Evolutionary conservation across 495 filamentous ascomycete genomes (phyloP).

Genomic region (Hypoxylon fuscum): DNA sequence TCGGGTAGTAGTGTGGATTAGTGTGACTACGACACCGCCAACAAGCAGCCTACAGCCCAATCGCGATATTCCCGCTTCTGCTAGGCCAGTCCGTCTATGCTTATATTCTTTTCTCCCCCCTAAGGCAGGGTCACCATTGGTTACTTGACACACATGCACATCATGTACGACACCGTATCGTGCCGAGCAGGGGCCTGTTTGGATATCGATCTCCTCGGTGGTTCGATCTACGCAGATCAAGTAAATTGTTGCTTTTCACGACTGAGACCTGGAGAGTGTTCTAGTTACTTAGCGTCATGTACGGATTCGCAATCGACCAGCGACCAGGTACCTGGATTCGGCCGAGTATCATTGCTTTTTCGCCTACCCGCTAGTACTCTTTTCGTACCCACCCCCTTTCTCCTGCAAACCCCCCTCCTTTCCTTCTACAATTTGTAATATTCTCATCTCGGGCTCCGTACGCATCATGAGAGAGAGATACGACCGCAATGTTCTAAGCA

Average conservation of each 20-base stretch:
- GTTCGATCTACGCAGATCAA: constrained; percentile 2
- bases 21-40: constrained; percentile 40
- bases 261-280: constrained; percentile 28
- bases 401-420: too few species aligned
- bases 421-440: too few species aligned
- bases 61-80: constrained; percentile 33
- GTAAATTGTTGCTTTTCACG: constrained; percentile 31
- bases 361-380: neutral
- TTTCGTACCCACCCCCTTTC: constrained; percentile 5
- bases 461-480: too few species aligned
- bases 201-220: constrained; percentile 10
- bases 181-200: constrained; percentile 25
- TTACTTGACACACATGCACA: constrained; percentile 26
- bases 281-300: constrained; percentile 29
- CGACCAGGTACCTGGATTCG: constrained; percentile 27
- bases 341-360: constrained; percentile 21
- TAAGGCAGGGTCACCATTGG: constrained; percentile 27
- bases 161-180: constrained; percentile 37
- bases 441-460: too few species aligned
- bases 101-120: constrained; percentile 18
- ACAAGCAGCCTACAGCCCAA: constrained; percentile 28
- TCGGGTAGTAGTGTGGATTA: constrained; percentile 42
- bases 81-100: constrained; percentile 33
- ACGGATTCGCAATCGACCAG: constrained; percentile 23
- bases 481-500: too few species aligned